Evolutionary conservation across 768 basidiomycete species (phyloP), one percentile per base, ranked within the genome.

Genomic region (Boletus insuetus): DNA sequence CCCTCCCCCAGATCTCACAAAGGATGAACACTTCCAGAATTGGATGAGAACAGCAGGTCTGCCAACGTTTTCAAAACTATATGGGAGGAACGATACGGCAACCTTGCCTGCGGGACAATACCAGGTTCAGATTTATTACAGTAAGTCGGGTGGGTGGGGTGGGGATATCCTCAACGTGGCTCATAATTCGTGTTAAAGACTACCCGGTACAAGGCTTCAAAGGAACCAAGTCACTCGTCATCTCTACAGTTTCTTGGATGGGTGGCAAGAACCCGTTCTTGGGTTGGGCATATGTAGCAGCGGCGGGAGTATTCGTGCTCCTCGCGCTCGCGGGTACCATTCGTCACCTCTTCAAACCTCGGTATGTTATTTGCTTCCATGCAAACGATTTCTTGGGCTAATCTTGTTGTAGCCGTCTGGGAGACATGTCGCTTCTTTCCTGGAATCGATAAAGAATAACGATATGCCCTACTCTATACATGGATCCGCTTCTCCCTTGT

Each of bases 31-130:
- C 64, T 98, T 99, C 78, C 96, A 98, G 73, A 95, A 96, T 68
- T 99, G 97, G 97, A 99, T 99, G 97, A 84, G 96, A 55, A 97
- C 95, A 3, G 93, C 97, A 1, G 97, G 96, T 13, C 73, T 98
- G 45, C 97, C 97, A 10, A 98, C 96, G 7, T 99, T 99, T 72
- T 86, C 93, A 32, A 98, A 99, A 74, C 76, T 99, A 20, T 98
- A 89, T 66, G 94, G 89, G 16, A 80, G 96, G 59, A 98, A 98
- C 68, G 95, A 98, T 64, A 71, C 82, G 29, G 79, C 87, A 48
- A 75, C 73, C 22, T 83, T 99, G 79, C 62, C 64, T 19, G 79
- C 83, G 51, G 97, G 94, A 9, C 77, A 72, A 31, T 98, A 98
- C 69, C 75, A 80, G 58, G 82, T 98, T 53, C 74, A 78, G 26